Percentiles rank a stretch among this genome's conserved stretches.
Evolutionary conservation across 441 rosid genomes (phyloP).

Genomic region (Croton laevigatus): DNA sequence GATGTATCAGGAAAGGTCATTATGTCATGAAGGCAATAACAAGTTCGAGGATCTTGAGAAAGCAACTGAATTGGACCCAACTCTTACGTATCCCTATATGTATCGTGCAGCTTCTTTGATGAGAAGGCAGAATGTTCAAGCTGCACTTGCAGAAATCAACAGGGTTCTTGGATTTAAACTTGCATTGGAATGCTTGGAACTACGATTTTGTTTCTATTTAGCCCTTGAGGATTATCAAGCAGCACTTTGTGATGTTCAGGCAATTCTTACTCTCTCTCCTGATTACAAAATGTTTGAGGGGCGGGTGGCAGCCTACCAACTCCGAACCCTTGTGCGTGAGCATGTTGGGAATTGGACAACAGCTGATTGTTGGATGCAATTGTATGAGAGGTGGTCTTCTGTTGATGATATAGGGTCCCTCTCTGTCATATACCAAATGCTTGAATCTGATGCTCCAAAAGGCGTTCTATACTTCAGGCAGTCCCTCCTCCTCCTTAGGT

Average conservation of each 20-base stretch:
- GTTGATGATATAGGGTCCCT: conserved; percentile 98
- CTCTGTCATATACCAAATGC: conserved; percentile 98
- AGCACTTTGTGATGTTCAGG: conserved; percentile 91
- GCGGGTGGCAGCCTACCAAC: conserved; percentile 83
- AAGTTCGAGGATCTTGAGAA: conserved; percentile 79
- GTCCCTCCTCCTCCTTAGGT: conserved; percentile 94
- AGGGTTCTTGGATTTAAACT: conserved; percentile 89
- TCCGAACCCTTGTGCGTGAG: conserved; percentile 79
- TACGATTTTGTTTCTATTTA: conserved; percentile 86
- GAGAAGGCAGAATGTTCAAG: conserved; percentile 70
- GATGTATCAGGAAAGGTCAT: conserved; percentile 97
- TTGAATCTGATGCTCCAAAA: conserved; percentile 86
- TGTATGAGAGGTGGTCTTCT: conserved; percentile 92
- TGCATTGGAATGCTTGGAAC: conserved; percentile 89
- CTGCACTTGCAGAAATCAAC: conserved; percentile 86
- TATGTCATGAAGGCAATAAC: conserved; percentile 72
- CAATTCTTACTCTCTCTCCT: conserved; percentile 84
- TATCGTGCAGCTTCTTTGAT: conserved; percentile 77
- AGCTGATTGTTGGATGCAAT: conserved; percentile 98
- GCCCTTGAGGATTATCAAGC: conserved; percentile 81
- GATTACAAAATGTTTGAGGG: conserved; percentile 92
- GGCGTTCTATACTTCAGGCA: conserved; percentile 94
- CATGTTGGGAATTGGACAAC: conserved; percentile 90
- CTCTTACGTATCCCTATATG: conserved; percentile 95
- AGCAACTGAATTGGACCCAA: conserved; percentile 87